Evolutionary conservation across 306 rosid species (phyloP).

Genomic region (Senna siamea): DNA sequence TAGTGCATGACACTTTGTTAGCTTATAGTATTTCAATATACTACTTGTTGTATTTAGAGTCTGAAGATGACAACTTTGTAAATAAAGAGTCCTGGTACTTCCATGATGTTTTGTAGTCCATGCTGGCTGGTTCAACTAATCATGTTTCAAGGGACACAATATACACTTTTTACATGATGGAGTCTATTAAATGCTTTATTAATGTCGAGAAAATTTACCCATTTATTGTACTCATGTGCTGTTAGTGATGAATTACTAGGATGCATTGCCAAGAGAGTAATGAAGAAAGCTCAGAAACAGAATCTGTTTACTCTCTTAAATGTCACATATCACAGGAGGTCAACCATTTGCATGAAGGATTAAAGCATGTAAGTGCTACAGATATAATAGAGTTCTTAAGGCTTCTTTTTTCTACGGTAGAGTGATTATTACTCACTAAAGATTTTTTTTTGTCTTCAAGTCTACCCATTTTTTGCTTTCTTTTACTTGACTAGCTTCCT

Average conservation of each 20-base stretch:
- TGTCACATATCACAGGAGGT: slow-evolving; percentile 99
- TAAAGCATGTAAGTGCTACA: slow-evolving; percentile 81
- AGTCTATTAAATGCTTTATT: slow-evolving; percentile 21
- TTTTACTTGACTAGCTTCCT: slow-evolving; percentile 8
- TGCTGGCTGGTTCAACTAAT: slow-evolving; percentile 23
- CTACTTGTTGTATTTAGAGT: not conserved
- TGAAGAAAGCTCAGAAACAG: slow-evolving; percentile 97
- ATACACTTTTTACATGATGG: too few relatives aligned
- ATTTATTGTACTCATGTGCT: slow-evolving; percentile 35
- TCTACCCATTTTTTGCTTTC: slow-evolving; percentile 5
- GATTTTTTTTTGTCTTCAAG: slow-evolving; percentile 13
- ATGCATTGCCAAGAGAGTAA: slow-evolving; percentile 90
- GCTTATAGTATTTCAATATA: not conserved
- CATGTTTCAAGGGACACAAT: slow-evolving; percentile 18
- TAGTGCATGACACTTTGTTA: not conserved
- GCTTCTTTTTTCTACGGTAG: not conserved
- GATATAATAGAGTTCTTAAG: slow-evolving; percentile 11
- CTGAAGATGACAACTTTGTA: not conserved
- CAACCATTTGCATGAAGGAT: slow-evolving; percentile 97
- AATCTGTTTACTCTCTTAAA: slow-evolving; percentile 92
- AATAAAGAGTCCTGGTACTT: not conserved
- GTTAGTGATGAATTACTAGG: slow-evolving; percentile 56
- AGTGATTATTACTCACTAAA: not conserved
- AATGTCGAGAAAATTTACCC: slow-evolving; percentile 16
- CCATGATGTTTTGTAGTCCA: not conserved